Base-by-base conservation (phyloP, 352 stramenopile genomes). In the Aphanomyces stellatus region DNA sequence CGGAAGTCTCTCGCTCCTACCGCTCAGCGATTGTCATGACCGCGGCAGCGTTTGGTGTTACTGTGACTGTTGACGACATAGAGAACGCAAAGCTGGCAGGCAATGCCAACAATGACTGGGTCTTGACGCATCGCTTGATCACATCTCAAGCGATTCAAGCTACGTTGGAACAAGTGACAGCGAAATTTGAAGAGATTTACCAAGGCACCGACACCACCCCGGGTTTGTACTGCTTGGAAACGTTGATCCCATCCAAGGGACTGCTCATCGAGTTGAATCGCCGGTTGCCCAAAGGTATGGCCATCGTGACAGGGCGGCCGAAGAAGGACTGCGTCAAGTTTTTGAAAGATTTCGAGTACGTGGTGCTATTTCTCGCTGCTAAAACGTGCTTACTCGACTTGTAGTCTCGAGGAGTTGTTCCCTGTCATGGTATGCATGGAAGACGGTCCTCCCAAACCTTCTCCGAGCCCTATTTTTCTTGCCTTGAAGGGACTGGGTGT, bases 81-180 rank as follows among this genome's bases (percentile, higher is more conserved):
- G 81, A 92, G 30, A 71, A 78, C 51, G 83, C 82, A 62, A 99
- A 99, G 78, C 77, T 96, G 41, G 82, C 85, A 49, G 96, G 96
- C 69, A 94, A 98, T 56, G 92, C 93, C 65, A 99, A 99, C 81
- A 98, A 98, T 75, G 96, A 99, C 81, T 99, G 96, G 96, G 88
- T 97, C 66, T 77, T 98, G 48, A 97, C 90, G 40, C 81, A 95
- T 56, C 87, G 94, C 37, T 74, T 98, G 4, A 93, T 98, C 56
- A 56, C 69, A 24, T 70, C 61, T 24, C 78, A 79, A 13, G 22
- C 46, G 2, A 56, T 72, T 49, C n/a, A 35, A 7, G 69, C 67
- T 11, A 87, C 85, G n/a, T 76, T 98, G 4, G 90, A 97, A 33
- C 64, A 94, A 31, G 93, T 98, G 11, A 98, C 91, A 22, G 77